Conservation (phyloP, 176 grass and related monocot species). For the Zea mays region DNA sequence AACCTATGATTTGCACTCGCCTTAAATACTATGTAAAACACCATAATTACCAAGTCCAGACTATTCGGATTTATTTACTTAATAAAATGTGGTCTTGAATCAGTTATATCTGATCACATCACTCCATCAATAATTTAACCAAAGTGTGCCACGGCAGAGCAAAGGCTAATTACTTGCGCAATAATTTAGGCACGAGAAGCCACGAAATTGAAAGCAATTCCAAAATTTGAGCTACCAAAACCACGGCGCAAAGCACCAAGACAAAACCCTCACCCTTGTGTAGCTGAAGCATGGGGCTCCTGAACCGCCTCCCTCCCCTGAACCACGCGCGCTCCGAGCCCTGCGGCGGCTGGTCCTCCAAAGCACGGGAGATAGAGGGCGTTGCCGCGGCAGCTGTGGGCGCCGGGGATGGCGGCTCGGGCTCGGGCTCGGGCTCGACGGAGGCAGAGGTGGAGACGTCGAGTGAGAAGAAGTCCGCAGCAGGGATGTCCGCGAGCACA, state of each 20-base stretch:
- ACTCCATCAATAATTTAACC: not conserved
- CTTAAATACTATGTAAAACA: not conserved
- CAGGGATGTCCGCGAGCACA: slow-evolving; percentile 45
- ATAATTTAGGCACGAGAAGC: not conserved
- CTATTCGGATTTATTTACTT: not conserved
- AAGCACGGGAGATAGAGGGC: slow-evolving; percentile 13
- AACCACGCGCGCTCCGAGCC: slow-evolving; percentile 82
- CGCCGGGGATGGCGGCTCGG: not conserved
- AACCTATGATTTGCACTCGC: not conserved
- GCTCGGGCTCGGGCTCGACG: slow-evolving; percentile 1
- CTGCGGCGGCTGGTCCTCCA: slow-evolving; percentile 43
- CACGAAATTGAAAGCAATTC: not conserved
- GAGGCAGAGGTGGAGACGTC: slow-evolving; percentile 35
- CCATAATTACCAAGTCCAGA: slow-evolving; percentile 3
- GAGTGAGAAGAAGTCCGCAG: slow-evolving; percentile 78
- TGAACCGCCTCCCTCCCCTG: slow-evolving; percentile 59
- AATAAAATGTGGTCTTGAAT: not conserved
- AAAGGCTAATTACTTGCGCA: not conserved
- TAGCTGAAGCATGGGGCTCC: slow-evolving; percentile 97
- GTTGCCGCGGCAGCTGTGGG: not conserved
- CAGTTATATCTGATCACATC: not conserved
- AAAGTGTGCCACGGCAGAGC: not conserved
- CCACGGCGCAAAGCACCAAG: not conserved
- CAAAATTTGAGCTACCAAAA: not conserved
- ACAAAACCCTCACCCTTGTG: slow-evolving; percentile 63